phyloP scores from a whole-genome alignment of 768 basidiomycete species.

The Lactarius akahatsu region DNA sequence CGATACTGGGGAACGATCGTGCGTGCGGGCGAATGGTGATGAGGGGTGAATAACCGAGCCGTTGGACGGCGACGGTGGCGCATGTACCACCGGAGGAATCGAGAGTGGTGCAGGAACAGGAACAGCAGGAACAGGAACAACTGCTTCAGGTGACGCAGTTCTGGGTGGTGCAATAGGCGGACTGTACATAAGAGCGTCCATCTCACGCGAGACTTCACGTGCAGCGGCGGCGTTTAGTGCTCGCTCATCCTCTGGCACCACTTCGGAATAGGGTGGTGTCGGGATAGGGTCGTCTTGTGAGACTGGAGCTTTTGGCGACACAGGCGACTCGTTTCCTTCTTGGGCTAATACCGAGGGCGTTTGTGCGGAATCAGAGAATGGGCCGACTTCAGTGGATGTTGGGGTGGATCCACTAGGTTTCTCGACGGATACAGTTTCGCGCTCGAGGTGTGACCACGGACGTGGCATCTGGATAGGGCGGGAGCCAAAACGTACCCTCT shows the following conservation, averaged over 20 bases:
- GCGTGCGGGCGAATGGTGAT: slow-evolving; percentile 28
- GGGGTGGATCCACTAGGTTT: neutral
- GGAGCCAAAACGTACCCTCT: slow-evolving; percentile 20
- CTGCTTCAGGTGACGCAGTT: slow-evolving; percentile 21
- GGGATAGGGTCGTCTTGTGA: slow-evolving; percentile 11
- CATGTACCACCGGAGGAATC: slow-evolving; percentile 33
- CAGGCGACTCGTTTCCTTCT: neutral
- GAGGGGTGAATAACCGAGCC: slow-evolving; percentile 29
- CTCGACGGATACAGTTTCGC: neutral
- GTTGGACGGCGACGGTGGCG: slow-evolving; percentile 32
- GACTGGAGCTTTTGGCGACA: neutral
- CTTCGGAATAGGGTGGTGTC: slow-evolving; percentile 24
- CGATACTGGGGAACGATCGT: slow-evolving; percentile 14
- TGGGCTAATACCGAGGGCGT: neutral
- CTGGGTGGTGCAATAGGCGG: slow-evolving; percentile 31
- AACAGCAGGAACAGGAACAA: too few species aligned
- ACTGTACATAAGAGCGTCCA: slow-evolving; percentile 54
- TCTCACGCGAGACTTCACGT: slow-evolving; percentile 61
- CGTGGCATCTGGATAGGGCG: slow-evolving; percentile 25
- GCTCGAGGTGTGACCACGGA: neutral
- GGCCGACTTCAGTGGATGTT: neutral
- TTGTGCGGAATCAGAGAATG: neutral
- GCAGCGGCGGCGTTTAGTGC: slow-evolving; percentile 67
- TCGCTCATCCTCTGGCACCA: slow-evolving; percentile 46
- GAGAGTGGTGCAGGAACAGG: slow-evolving; percentile 42